Base-by-base conservation (phyloP, 495 filamentous ascomycete genomes). In the Amniculicola lignicola region DNA sequence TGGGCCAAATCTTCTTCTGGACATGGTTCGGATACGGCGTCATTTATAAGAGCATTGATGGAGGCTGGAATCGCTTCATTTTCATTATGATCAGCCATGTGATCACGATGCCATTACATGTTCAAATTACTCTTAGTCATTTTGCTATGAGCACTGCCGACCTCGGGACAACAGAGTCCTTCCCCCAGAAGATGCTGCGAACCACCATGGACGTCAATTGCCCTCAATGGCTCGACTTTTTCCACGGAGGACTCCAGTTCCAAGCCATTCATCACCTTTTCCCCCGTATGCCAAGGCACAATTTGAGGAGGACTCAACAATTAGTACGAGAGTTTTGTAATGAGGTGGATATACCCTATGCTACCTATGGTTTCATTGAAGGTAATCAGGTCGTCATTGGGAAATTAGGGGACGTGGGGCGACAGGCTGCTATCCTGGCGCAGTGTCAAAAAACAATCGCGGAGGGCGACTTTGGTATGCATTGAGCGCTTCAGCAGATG, bases 161-260 rank as follows among this genome's bases (percentile, higher is more conserved):
- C 63, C 75, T 96, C 22, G 93, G 93, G 1, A 77, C 84, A 2
- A 75, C 83, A 50, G 93, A 98, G 72, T 92, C 87, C 12, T 98
- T 97, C 69, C 85, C 93, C 2, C 93, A 98, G 73, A 89, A 86
- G 70, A 96, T 96, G 93, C 78, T 98, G 43, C 81, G 93, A 51
- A 98, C 93, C 10, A 96, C 93, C 6, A 96, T 96, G 93, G 93
- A 98, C 56, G 86, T 98, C 15, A 92, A 96, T 67, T 98, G 93
- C 67, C 89, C 93, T 1, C 75, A 82, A 24, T 98, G 93, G 93
- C 77, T 98, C 15, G 93, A 98, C 65, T 98, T 94, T 69, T 82
- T 98, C 70, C 93, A 98, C 64, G 93, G 93, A 15, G 93, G 93
- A 29, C 74, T 98, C 66, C 93, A 98, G 69, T 97, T 96, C 69